A percentile compares a stretch with the other conserved stretches of the same genome.
Conservation (phyloP, 768 basidiomycete genomes). For the Lanmaoa rubissima region DNA sequence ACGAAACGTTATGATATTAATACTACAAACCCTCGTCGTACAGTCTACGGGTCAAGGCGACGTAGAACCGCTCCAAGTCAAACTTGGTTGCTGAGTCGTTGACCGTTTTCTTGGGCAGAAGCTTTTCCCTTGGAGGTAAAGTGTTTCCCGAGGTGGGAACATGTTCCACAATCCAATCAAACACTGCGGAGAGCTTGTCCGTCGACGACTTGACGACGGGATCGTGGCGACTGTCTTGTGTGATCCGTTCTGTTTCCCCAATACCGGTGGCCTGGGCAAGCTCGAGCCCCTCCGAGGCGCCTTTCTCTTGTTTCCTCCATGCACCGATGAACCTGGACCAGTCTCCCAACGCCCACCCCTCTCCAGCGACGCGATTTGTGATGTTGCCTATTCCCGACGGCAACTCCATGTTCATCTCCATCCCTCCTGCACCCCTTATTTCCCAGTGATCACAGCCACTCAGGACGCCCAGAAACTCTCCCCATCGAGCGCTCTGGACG, state of each 20-base stretch:
- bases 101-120: constrained; percentile 21
- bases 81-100: constrained; percentile 62
- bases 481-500: constrained; percentile 92
- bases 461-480: constrained; percentile 88
- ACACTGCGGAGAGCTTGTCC: constrained; percentile 68
- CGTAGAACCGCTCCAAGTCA: constrained; percentile 86
- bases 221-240: constrained; percentile 42
- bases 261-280: constrained; percentile 23
- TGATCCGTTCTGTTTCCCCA: constrained; percentile 15
- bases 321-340: constrained; percentile 62
- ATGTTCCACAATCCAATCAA: constrained; percentile 79
- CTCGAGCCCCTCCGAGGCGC: constrained; percentile 34
- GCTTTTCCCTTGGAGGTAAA: constrained; percentile 22
- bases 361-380: constrained; percentile 36
- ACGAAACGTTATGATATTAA: neutral
- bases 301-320: constrained; percentile 57
- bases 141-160: constrained; percentile 41
- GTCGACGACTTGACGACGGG: constrained; percentile 64
- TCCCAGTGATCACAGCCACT: constrained; percentile 97
- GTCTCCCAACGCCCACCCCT: constrained; percentile 46
- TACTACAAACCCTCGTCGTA: constrained; percentile 84
- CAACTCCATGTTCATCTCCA: constrained; percentile 62
- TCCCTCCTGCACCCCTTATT: constrained; percentile 82
- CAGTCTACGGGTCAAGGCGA: constrained; percentile 84
- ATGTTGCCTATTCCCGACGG: constrained; percentile 48